phyloP scores from a whole-genome alignment of 2,329 filamentous ascomycete species.

The Sporothrix brasiliensis region DNA sequence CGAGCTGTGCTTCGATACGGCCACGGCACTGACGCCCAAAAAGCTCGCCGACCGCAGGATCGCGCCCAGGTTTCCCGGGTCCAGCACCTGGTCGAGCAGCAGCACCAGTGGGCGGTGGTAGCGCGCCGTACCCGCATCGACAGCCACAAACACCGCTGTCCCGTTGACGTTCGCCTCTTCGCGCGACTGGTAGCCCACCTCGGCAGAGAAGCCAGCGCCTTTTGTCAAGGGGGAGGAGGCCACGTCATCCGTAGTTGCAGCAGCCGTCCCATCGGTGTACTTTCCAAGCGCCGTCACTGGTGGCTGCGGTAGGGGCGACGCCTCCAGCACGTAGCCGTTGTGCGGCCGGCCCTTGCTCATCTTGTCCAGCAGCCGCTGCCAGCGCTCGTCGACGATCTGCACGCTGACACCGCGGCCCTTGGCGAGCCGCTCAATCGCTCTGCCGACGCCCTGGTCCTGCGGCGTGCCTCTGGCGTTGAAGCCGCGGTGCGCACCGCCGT shows the following conservation, averaged over 20 bases:
- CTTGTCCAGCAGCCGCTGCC: conserved; percentile 74
- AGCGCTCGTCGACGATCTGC: conserved; percentile 60
- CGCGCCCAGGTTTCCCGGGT: conserved; percentile 87
- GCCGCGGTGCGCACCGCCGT: conserved; percentile 60
- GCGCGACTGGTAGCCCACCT: conserved; percentile 66
- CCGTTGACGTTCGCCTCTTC: conserved; percentile 80
- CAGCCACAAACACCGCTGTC: not conserved
- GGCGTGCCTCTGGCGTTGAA: conserved; percentile 43
- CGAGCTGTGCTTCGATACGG: conserved; percentile 72
- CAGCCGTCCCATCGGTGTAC: conserved; percentile 46
- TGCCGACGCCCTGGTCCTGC: conserved; percentile 44
- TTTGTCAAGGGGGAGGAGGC: not conserved
- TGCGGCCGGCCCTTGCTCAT: conserved; percentile 83
- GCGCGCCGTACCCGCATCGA: not conserved
- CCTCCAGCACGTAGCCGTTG: conserved; percentile 86
- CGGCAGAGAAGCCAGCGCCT: conserved; percentile 58
- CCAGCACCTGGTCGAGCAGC: conserved; percentile 74
- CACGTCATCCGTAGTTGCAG: not conserved
- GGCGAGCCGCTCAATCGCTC: conserved; percentile 55
- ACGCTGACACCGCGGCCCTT: conserved; percentile 56
- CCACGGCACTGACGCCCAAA: conserved; percentile 83
- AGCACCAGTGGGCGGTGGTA: conserved; percentile 69
- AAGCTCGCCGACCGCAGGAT: conserved; percentile 88
- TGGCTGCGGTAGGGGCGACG: conserved; percentile 75
- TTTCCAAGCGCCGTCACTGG: conserved; percentile 64